Conservation (phyloP, 805 yeast species). For the Saturnispora galanensis region DNA sequence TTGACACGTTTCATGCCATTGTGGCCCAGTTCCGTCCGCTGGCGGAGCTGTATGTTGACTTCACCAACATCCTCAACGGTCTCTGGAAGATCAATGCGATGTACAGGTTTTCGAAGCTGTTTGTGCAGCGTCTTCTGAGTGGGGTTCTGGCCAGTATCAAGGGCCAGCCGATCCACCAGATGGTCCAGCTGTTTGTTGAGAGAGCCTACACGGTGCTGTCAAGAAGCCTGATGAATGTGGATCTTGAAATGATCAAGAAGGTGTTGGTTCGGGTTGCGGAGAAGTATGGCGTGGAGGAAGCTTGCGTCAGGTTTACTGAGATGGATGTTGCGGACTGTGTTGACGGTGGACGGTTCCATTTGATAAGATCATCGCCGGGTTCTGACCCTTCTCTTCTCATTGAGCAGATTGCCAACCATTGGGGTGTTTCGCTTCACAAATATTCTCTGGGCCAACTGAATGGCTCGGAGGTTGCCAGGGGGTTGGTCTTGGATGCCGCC, state of each 20-base stretch:
- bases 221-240: constrained; percentile 35
- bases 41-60: constrained; percentile 43
- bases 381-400: constrained; percentile 57
- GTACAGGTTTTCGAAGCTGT: constrained; percentile 29
- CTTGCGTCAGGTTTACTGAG: constrained; percentile 14
- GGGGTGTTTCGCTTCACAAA: constrained; percentile 25
- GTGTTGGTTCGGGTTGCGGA: constrained; percentile 15
- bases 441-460: constrained; percentile 73
- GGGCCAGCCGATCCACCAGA: constrained; percentile 20
- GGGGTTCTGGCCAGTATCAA: background rate
- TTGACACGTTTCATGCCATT: constrained; percentile 42
- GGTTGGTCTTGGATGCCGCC: constrained; percentile 37
- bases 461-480: constrained; percentile 46
- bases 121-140: background rate
- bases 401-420: constrained; percentile 31
- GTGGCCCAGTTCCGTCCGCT: constrained; percentile 41
- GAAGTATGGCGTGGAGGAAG: background rate
- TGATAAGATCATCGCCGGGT: constrained; percentile 52
- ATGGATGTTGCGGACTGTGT: constrained; percentile 14
- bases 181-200: constrained; percentile 34
- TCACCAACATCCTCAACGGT: constrained; percentile 39
- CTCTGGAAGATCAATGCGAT: constrained; percentile 36
- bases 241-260: constrained; percentile 35
- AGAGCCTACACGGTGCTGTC: constrained; percentile 38
- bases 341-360: constrained; percentile 28